phyloP scores from a whole-genome alignment of 306 rosid species.

The Vachellia collinsii region DNA sequence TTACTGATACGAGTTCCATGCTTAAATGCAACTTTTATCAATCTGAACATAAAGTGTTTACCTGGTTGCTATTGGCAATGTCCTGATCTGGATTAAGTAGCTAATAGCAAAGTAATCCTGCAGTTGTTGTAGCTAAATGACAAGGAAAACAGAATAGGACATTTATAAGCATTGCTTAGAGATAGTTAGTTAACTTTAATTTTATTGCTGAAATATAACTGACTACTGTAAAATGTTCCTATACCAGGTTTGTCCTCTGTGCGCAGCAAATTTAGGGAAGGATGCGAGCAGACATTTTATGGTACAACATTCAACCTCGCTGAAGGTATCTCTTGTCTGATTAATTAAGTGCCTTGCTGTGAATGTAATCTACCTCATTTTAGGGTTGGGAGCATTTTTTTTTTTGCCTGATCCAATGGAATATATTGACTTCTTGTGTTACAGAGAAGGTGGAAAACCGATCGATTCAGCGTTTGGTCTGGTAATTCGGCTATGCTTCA shows the following conservation, averaged over 20 bases:
- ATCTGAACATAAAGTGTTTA: conserved; percentile 5
- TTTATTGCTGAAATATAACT: conserved; percentile 37
- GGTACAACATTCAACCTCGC: conserved; percentile 55
- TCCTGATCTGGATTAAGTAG: conserved; percentile 26
- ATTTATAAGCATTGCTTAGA: conserved; percentile 1
- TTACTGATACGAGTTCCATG: conserved; percentile 2
- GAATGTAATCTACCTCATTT: conserved; percentile 2
- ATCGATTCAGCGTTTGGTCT: conserved; percentile 39
- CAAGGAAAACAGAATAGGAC: neutral
- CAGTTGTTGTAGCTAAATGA: conserved; percentile 12
- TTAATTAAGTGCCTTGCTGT: conserved; percentile 12
- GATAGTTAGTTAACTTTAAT: neutral
- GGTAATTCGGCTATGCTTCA: conserved; percentile 43
- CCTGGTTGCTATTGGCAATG: conserved; percentile 17
- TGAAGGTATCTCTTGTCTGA: conserved; percentile 58
- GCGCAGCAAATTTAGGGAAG: conserved; percentile 72
- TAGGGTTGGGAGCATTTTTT: conserved; percentile 13
- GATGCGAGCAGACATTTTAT: conserved; percentile 56
- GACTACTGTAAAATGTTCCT: conserved; percentile 31
- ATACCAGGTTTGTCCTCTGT: conserved; percentile 83
- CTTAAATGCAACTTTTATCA: conserved; percentile 20
- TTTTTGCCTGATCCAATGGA: conserved; percentile 23
- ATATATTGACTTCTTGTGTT: conserved; percentile 28
- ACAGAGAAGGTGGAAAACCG: conserved; percentile 57
- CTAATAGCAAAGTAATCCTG: conserved; percentile 7